Evolutionary conservation across 2,329 filamentous ascomycete genomes (phyloP), one percentile per base, ranked within the genome.

Genomic region (Aspergillus oerlinghausenensis): DNA sequence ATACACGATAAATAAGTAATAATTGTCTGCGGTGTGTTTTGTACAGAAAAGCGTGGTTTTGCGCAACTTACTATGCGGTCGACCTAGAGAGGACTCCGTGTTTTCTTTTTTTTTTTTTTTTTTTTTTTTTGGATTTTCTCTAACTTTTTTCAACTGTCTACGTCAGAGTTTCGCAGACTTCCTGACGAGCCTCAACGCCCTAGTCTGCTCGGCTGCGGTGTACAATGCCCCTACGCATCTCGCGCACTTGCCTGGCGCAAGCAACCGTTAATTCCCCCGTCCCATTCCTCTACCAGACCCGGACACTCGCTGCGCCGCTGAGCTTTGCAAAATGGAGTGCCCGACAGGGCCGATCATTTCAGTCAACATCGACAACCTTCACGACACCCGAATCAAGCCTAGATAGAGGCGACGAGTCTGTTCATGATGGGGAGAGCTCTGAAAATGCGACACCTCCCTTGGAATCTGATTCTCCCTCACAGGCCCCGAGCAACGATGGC

Each of bases 241-340:
- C 66, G 63, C 65, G 65, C 64, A 51, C 68, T 61, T 64, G 73
- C 64, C 62, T 70, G 42, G 56, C 63, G 57, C 59, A 68, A 55
- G 54, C 58, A 54, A 58, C 58, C 51, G 60, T 61, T 11, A 63
- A 60, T 38, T 65, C 82, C 6, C 71, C 85, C 14, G 73, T 86
- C 4, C 85, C 87, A 0, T 91, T 91, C 56, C 79, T 92, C 6
- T 91, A 90, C 67, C 86, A 89, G 62, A 91, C 88, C 4, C 77
- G 81, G 57, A 90, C 88, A 0, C 80, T 88, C 32, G 58, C 60
- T 4, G 54, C 57, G 14, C 55, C 65, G 28, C 49, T 55, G 49
- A 58, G 51, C 11, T 35, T 38, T 59, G 7, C 49, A 55, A 48
- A 59, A 42, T 28, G 49, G 29, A 51, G 48, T 49, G 52, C 38